Conservation (phyloP, 495 filamentous ascomycete genomes). For the Trichoderma reesei region DNA sequence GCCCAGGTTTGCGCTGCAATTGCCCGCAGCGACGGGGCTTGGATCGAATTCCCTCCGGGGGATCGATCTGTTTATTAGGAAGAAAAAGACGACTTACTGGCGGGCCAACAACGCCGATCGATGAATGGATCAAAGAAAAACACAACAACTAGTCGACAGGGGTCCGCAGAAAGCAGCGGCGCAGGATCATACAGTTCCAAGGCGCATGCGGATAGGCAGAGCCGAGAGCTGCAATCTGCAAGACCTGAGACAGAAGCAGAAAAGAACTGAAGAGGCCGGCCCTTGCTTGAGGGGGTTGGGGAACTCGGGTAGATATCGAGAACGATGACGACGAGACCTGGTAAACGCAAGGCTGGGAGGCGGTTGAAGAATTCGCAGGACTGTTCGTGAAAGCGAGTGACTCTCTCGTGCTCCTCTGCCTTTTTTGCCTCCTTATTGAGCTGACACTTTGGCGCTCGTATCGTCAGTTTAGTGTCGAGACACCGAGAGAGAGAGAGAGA, state of each 20-base stretch:
- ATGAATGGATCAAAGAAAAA: not conserved
- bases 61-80: not conserved
- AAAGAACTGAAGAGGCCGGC: not conserved
- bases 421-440: not conserved
- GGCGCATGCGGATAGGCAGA: not conserved
- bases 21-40: not conserved
- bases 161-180: not conserved
- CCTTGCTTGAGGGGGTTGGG: not conserved
- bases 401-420: not conserved
- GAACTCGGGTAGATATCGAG: not conserved
- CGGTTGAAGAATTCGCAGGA: not conserved
- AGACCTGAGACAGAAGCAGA: not conserved
- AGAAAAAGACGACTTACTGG: not conserved
- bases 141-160: not conserved
- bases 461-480: not conserved
- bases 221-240: not conserved
- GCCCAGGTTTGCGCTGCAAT: not conserved
- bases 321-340: not conserved
- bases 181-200: no score
- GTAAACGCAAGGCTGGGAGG: not conserved
- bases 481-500: not conserved
- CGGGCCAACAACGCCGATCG: constrained; percentile 1
- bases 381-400: not conserved
- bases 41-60: not conserved
- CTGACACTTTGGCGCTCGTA: not conserved